A percentile compares a stretch with the other conserved stretches of the same genome.
Conservation (phyloP, 2,329 filamentous ascomycete species). For the Sporothrix mexicana region DNA sequence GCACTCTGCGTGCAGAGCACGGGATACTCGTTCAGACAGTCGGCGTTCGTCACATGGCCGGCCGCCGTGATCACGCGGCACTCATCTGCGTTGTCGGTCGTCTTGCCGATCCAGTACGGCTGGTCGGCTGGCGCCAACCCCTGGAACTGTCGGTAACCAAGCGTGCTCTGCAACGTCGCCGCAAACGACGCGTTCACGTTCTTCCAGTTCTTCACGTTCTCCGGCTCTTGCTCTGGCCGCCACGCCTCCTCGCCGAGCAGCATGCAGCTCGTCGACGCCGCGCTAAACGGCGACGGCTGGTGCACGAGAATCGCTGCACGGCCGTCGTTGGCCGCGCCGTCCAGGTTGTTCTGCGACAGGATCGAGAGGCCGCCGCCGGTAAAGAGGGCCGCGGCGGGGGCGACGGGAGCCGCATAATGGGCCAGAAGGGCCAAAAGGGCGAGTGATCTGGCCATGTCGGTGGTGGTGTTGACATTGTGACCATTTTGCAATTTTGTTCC, state of each 20-base stretch:
- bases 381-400: not conserved
- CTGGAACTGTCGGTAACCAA: slow-evolving; percentile 41
- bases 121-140: slow-evolving; percentile 36
- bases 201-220: too few species aligned
- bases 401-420: not conserved
- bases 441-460: not conserved
- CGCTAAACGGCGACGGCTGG: slow-evolving; percentile 28
- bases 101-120: slow-evolving; percentile 41
- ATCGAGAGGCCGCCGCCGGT: slow-evolving; percentile 30
- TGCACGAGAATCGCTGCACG: slow-evolving; percentile 36
- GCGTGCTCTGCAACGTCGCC: slow-evolving; percentile 35
- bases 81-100: slow-evolving; percentile 19
- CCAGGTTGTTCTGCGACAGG: slow-evolving; percentile 26
- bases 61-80: slow-evolving; percentile 42
- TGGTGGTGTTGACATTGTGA: not conserved
- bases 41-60: slow-evolving; percentile 47
- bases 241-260: slow-evolving; percentile 37
- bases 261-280: slow-evolving; percentile 31
- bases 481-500: too few species aligned
- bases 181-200: slow-evolving; percentile 38
- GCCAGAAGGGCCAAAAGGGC: not conserved
- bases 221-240: too few species aligned
- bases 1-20: slow-evolving; percentile 45
- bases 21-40: slow-evolving; percentile 42
- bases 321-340: slow-evolving; percentile 32